These are phyloP conservation scores for Pseudogymnoascus verrucosus DNA, from an alignment of 2,329 filamentous ascomycete genomes.

Conservation along the genomic window DNA sequence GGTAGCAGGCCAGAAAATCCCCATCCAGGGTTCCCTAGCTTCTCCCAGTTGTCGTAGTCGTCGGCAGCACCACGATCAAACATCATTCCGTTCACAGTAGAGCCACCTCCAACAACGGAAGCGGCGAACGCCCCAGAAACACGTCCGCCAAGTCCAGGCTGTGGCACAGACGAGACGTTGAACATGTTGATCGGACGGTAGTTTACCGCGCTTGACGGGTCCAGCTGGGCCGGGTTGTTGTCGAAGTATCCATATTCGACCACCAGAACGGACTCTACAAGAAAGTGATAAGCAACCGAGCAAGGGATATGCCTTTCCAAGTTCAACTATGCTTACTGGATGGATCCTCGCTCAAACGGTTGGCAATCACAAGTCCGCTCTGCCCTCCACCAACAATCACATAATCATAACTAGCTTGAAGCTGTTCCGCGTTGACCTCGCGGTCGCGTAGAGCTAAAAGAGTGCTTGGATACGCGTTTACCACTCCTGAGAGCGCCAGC, in stretches of 20 bases:
- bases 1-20: slow-evolving; percentile 33
- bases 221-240: neutral
- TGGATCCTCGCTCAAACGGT: slow-evolving; percentile 33
- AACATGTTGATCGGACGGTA: slow-evolving; percentile 3
- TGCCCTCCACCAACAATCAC: slow-evolving; percentile 38
- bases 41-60: slow-evolving; percentile 38
- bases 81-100: slow-evolving; percentile 33
- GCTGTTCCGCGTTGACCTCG: neutral
- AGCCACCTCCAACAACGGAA: slow-evolving; percentile 30
- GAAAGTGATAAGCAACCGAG: slow-evolving; percentile 1
- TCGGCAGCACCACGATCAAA: slow-evolving; percentile 30
- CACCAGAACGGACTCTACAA: slow-evolving; percentile 1
- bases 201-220: neutral
- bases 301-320: neutral
- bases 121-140: neutral
- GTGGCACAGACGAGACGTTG: slow-evolving; percentile 10
- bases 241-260: slow-evolving; percentile 7
- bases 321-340: neutral
- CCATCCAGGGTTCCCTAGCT: slow-evolving; percentile 38
- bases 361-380: slow-evolving; percentile 36
- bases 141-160: slow-evolving; percentile 7
- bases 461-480: neutral
- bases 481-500: neutral
- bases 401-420: slow-evolving; percentile 25
- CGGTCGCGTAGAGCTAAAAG: neutral